Evolutionary conservation across 768 basidiomycete genomes (phyloP).

Genomic region (Omphalotus guepiniiformis): DNA sequence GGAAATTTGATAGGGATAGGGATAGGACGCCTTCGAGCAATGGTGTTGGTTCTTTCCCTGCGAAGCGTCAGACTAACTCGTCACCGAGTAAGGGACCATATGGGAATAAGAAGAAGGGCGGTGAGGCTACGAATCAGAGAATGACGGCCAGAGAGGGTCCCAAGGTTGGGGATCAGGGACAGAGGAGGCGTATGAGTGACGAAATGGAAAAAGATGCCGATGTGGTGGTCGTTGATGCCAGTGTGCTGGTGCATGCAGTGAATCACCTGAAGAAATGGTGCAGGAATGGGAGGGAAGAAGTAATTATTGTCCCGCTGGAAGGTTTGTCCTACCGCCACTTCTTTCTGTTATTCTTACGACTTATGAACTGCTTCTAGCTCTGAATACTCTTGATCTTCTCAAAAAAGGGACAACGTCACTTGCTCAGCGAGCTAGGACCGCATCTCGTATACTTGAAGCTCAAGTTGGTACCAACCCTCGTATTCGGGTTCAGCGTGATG

Average conservation of each 20-base stretch:
- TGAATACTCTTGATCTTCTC: constrained; percentile 87
- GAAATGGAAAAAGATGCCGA: constrained; percentile 58
- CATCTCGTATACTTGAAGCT: constrained; percentile 84
- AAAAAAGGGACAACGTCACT: constrained; percentile 84
- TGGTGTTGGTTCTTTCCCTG: neutral
- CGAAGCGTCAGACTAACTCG: constrained; percentile 14
- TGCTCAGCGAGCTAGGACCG: constrained; percentile 79
- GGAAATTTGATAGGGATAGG: constrained; percentile 1
- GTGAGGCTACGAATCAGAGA: constrained; percentile 6
- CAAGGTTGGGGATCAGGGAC: constrained; percentile 14
- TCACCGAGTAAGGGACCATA: constrained; percentile 6
- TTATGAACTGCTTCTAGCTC: constrained; percentile 40
- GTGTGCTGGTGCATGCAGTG: constrained; percentile 74
- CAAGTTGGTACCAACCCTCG: constrained; percentile 81
- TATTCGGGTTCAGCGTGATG: constrained; percentile 77
- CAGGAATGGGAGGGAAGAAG: constrained; percentile 68
- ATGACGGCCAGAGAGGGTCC: too few species aligned
- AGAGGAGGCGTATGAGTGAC: constrained; percentile 26
- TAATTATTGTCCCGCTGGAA: constrained; percentile 84
- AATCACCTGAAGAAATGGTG: constrained; percentile 82
- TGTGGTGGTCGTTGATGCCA: constrained; percentile 75
- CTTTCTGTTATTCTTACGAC: neutral
- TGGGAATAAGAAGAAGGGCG: constrained; percentile 18
- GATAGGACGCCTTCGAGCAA: neutral
- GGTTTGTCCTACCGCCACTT: constrained; percentile 42